A percentile compares a stretch with the other conserved stretches of the same genome.
These are phyloP conservation scores for Moringa oleifera DNA, from an alignment of 345 rosid genomes.

Conservation along the genomic window DNA sequence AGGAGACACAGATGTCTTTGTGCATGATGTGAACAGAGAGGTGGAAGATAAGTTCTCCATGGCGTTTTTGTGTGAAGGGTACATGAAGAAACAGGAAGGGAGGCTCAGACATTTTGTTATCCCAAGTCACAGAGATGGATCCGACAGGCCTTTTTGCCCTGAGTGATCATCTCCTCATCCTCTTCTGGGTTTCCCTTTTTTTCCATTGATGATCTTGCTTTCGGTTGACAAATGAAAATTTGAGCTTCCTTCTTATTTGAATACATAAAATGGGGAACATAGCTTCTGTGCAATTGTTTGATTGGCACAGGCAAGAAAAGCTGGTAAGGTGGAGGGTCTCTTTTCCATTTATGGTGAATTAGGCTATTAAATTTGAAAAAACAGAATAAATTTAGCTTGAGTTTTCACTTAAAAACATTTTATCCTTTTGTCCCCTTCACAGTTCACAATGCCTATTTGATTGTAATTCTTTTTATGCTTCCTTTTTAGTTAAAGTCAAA, in stretches of 20 bases:
- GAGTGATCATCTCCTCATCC: constrained; percentile 7
- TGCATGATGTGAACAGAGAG: constrained; percentile 77
- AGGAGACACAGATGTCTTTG: constrained; percentile 79
- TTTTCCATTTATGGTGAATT: too few species aligned
- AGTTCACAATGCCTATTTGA: too few species aligned
- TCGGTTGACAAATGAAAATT: not conserved
- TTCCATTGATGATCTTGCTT: not conserved
- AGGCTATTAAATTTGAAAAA: too few species aligned
- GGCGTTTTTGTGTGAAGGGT: constrained; percentile 69
- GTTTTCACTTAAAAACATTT: too few species aligned
- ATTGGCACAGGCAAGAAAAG: too few species aligned
- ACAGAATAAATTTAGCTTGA: too few species aligned
- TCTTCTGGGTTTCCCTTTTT: not conserved
- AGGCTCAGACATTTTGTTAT: constrained; percentile 75
- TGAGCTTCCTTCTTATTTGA: not conserved
- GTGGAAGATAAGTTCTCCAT: constrained; percentile 72
- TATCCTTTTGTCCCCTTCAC: too few species aligned
- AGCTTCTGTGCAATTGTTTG: too few species aligned
- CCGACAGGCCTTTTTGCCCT: constrained; percentile 60
- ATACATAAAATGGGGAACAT: too few species aligned
- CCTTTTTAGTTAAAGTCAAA: too few species aligned
- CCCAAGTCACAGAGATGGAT: constrained; percentile 59
- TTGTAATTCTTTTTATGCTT: too few species aligned
- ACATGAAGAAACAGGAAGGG: constrained; percentile 71
- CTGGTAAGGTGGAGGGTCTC: too few species aligned